Evolutionary conservation across 202 grass and related monocot genomes (phyloP).

Genomic region (Zizania palustris): DNA sequence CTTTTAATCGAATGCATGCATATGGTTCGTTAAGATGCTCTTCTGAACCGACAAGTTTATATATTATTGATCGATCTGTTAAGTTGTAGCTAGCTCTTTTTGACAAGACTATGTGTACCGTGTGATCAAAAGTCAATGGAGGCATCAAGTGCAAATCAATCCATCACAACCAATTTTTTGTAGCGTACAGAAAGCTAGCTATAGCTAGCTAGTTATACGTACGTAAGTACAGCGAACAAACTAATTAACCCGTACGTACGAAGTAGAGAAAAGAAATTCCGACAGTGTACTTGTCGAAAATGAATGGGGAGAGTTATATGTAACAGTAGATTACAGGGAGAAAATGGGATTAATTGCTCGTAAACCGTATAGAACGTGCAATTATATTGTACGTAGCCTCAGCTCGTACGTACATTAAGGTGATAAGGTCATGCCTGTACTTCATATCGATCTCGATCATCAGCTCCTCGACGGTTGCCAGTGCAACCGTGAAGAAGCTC

Average conservation of each 20-base stretch:
- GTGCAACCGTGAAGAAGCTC: too few relatives aligned
- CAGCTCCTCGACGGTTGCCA: too few relatives aligned
- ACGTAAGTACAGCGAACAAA: conserved; percentile 24
- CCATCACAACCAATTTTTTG: conserved; percentile 4
- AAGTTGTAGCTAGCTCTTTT: too few relatives aligned
- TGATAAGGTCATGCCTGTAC: too few relatives aligned
- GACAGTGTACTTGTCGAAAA: conserved; percentile 37
- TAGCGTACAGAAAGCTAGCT: conserved; percentile 23
- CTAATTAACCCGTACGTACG: conserved; percentile 6
- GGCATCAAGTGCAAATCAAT: conserved; percentile 30
- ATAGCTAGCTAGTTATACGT: too few relatives aligned
- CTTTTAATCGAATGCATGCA: too few relatives aligned
- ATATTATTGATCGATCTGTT: too few relatives aligned
- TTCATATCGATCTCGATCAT: too few relatives aligned
- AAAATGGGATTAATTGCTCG: background rate
- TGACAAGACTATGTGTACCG: conserved; percentile 2
- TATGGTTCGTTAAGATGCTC: too few relatives aligned
- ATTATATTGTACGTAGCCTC: background rate
- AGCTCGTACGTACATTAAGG: too few relatives aligned
- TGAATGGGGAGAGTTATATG: conserved; percentile 23
- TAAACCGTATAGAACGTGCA: conserved; percentile 2
- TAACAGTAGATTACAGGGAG: conserved; percentile 15
- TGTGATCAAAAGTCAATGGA: conserved; percentile 27
- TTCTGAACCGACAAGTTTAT: too few relatives aligned
- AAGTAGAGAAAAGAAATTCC: conserved; percentile 14